A percentile compares a stretch with the other conserved stretches of the same genome.
phyloP scores from a whole-genome alignment of 768 basidiomycete genomes.

The Kwoniella sp. region DNA sequence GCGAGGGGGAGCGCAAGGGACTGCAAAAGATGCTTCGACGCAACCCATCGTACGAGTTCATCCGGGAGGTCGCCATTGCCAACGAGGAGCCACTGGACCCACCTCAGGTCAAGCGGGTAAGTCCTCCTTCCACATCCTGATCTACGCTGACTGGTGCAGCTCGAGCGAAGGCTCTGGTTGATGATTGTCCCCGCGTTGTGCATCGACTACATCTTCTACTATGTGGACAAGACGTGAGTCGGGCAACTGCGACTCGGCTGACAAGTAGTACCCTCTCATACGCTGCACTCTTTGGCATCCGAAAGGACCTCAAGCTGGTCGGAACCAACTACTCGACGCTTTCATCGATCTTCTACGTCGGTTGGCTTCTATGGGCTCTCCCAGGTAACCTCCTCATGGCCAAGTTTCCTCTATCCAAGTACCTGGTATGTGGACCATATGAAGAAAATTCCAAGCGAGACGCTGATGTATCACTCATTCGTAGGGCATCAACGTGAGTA shows the following conservation, averaged over 20 bases:
- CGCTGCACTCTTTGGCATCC: slow-evolving; percentile 41
- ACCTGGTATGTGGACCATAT: too few relatives aligned
- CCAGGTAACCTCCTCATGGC: slow-evolving; percentile 48
- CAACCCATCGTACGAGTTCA: slow-evolving; percentile 9
- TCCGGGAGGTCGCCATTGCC: slow-evolving; percentile 4
- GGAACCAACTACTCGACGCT: slow-evolving; percentile 48
- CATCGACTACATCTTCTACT: slow-evolving; percentile 10
- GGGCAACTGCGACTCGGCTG: neutral
- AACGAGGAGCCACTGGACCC: slow-evolving; percentile 1
- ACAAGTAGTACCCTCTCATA: slow-evolving; percentile 9
- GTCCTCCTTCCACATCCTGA: neutral
- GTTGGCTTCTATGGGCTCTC: slow-evolving; percentile 52
- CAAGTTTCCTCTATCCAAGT: slow-evolving; percentile 45
- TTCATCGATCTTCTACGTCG: slow-evolving; percentile 49
- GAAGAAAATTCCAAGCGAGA: too few relatives aligned
- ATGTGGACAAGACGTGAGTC: slow-evolving; percentile 4
- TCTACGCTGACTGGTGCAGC: neutral
- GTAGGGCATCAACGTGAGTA: slow-evolving; percentile 46
- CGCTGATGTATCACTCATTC: too few relatives aligned
- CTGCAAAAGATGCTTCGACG: neutral
- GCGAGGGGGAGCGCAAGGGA: neutral
- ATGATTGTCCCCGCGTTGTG: slow-evolving; percentile 11
- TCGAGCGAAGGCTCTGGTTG: slow-evolving; percentile 6
- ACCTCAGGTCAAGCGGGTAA: slow-evolving; percentile 1
- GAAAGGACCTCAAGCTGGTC: slow-evolving; percentile 43